Base-by-base conservation (phyloP, 1,284 basidiomycete genomes). In the Irpex rosettiformis region DNA sequence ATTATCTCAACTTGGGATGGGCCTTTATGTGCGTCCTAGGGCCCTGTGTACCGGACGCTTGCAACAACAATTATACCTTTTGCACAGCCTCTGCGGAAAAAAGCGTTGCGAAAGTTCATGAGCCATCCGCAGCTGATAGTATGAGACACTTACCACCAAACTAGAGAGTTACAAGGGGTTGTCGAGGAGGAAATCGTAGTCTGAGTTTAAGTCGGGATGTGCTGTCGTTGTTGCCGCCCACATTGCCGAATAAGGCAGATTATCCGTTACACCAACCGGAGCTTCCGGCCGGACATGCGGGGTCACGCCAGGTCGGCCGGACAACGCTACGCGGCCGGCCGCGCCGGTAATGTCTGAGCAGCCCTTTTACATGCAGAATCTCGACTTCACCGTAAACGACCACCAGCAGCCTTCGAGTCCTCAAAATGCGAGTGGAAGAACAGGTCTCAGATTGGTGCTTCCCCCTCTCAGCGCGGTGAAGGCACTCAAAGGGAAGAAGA, bases 401-500 rank as follows among this genome's bases (percentile, higher is more conserved):
- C 37, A 27, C 33, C 21, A 43, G 25, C 60, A 59, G 37, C 57
- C 65, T 54, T 60, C 60, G 56, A 62, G 59, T 54, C 61, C 65
- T 2, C 65, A 61, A 18, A 57, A 66, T 61, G 61, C 61, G 24
- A 61, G 54, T 64, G 65, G 58, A 40, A 58, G 64, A 29, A 62
- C 66, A 25, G 71, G 72, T 24, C 67, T 75, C 29, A 71, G 63
- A 49, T 67, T 75, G 40, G 68, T 73, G 29, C 63, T 75, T 25
- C 74, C 73, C 28, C 68, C 73, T 4, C 69, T 75, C 60, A 73
- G 69, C 55, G 65, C 69, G 11, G 61, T 73, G 56, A 72, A 73
- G 58, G 68, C 69, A 16, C 65, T 72, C 51, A 74, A 74, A 55
- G 61, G 58, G 48, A 70, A 70, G 67, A 73, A 73, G 64, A 67